Evolutionary conservation across 208 protist species (phyloP).

Genomic region (Trypanosoma platydactyli): DNA sequence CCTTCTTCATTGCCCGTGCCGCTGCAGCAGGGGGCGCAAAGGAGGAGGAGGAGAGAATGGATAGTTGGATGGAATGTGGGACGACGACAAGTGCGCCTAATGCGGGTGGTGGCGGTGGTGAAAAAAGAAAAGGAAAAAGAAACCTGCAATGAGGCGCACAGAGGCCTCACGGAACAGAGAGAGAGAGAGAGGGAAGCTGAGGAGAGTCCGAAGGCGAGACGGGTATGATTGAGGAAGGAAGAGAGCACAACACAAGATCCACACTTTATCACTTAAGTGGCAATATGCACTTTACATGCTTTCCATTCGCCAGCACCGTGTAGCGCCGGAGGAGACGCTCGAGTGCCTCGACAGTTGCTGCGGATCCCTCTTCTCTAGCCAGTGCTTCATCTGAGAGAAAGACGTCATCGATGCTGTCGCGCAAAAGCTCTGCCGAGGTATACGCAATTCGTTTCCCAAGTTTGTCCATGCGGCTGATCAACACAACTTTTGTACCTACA

Average conservation of each 20-base stretch:
- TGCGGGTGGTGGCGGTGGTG: too few relatives aligned
- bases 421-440: conserved; percentile 47
- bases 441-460: conserved; percentile 73
- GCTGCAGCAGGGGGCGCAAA: background rate
- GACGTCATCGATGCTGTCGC: background rate
- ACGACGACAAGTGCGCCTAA: too few relatives aligned
- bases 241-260: background rate
- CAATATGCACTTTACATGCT: conserved; percentile 72
- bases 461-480: conserved; percentile 70
- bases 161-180: background rate
- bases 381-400: conserved; percentile 22
- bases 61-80: conserved; percentile 6
- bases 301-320: conserved; percentile 38
- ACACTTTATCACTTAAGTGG: background rate
- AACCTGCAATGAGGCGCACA: conserved; percentile 2
- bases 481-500: conserved; percentile 44
- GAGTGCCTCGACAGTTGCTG: conserved; percentile 37
- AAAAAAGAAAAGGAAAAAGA: conserved; percentile 29
- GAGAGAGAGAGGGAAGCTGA: background rate
- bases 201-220: background rate
- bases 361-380: background rate
- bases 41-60: conserved; percentile 8
- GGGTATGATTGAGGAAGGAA: background rate
- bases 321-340: conserved; percentile 39
- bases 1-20: background rate